phyloP scores from a whole-genome alignment of 805 yeast genomes.

The Candida wancherniae region DNA sequence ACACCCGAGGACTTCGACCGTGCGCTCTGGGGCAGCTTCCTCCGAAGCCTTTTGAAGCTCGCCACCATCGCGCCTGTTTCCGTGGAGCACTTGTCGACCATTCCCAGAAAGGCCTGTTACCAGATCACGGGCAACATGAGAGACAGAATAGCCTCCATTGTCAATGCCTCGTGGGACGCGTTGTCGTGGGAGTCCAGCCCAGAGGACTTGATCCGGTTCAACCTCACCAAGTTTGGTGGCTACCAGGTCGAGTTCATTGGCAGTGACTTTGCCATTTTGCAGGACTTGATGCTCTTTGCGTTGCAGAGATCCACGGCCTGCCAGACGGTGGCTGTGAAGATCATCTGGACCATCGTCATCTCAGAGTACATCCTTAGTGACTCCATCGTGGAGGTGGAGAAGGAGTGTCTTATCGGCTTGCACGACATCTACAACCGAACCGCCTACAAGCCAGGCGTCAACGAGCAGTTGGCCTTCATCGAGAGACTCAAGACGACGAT shows the following conservation, averaged over 20 bases:
- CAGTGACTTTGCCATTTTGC: constrained; percentile 54
- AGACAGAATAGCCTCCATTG: constrained; percentile 48
- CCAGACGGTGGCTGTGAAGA: constrained; percentile 56
- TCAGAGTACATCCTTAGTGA: constrained; percentile 59
- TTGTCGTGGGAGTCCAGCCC: constrained; percentile 60
- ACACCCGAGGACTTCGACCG: constrained; percentile 52
- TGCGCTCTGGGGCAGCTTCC: constrained; percentile 63
- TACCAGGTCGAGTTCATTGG: constrained; percentile 62
- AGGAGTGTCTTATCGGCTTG: constrained; percentile 57
- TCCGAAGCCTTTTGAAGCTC: constrained; percentile 52
- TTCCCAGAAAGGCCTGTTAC: constrained; percentile 68
- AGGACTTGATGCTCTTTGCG: constrained; percentile 61
- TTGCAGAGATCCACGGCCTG: constrained; percentile 62
- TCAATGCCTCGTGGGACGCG: constrained; percentile 66
- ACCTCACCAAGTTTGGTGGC: constrained; percentile 59
- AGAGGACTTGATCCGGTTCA: constrained; percentile 54
- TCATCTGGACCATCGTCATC: constrained; percentile 69
- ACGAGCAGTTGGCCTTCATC: constrained; percentile 53
- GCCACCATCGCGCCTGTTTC: constrained; percentile 67
- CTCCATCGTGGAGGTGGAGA: constrained; percentile 54
- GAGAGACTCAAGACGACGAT: constrained; percentile 45
- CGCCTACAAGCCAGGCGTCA: constrained; percentile 50
- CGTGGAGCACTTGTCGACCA: constrained; percentile 62
- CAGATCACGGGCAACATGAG: constrained; percentile 62
- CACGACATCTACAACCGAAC: constrained; percentile 59